Percentiles rank a stretch among this genome's conserved stretches.
Conservation (phyloP, 139 green algal species). For the Tetraselmis chui region DNA sequence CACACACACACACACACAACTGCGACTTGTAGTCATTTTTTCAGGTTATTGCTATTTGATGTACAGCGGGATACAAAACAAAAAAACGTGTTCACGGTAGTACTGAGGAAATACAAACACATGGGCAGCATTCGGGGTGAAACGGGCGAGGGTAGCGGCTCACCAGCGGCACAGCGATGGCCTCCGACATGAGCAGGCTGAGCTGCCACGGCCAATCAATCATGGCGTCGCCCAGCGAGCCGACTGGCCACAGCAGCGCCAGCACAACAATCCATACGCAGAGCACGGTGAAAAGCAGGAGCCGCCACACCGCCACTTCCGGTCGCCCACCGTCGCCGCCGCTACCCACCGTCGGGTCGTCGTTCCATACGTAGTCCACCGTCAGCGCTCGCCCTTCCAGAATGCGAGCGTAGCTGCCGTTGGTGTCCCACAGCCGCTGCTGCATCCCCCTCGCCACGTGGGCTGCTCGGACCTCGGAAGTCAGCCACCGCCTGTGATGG, state of each 20-base stretch:
- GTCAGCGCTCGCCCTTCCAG: background rate
- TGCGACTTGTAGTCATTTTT: no score
- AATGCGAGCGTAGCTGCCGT: background rate
- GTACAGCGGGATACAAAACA: no score
- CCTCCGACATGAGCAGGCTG: background rate
- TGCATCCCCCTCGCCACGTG: background rate
- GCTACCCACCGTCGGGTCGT: background rate
- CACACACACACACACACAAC: no score
- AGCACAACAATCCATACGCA: background rate
- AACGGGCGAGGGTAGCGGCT: background rate
- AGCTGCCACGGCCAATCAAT: background rate
- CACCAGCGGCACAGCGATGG: background rate
- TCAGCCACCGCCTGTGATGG: background rate
- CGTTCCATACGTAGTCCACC: background rate
- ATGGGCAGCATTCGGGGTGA: no score
- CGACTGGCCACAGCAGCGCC: background rate
- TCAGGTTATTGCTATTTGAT: no score
- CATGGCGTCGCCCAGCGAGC: background rate
- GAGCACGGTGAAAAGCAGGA: background rate
- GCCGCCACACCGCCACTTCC: background rate
- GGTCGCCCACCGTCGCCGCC: background rate
- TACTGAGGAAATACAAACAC: no score
- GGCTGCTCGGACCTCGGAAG: background rate
- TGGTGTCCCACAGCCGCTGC: background rate
- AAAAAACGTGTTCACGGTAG: no score